Base-by-base conservation (phyloP, 2,329 filamentous ascomycete genomes). In the Furcasterigmium furcatum region DNA sequence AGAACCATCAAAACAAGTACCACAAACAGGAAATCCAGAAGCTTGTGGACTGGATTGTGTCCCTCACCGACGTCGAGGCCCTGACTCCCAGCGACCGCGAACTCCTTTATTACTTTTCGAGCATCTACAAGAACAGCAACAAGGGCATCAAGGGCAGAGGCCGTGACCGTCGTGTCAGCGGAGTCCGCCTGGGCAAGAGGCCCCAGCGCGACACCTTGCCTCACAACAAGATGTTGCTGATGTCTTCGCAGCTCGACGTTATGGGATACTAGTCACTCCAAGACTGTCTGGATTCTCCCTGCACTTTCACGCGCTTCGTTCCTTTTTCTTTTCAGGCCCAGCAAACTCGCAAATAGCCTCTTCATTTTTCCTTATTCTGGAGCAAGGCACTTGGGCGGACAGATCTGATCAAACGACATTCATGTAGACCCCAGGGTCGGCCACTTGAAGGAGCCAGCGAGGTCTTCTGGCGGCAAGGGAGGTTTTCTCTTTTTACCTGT, bases 61-160 rank as follows among this genome's bases (percentile, higher is more conserved):
- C 75, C 30, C 72, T 84, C 46, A 67, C 71, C 29, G 77, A 84
- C 44, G 74, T 73, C n/a, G 79, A 85, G 30, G 70, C 74, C 5
- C 80, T 91, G n/a, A 72, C 78, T 0, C 76, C 84, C 30, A 65
- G 69, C 5, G 89, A 96, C 57, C 84, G 80, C 50, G 85, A 90
- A 48, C 73, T 96, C 42, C 90, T 87, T 73, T 80, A 87, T 55
- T 95, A 96, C 68, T 94, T 97, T 61, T 79, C 84, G 4, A 77
- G 77, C 1, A 75, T 96, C n/a, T 96, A 96, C 77, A 96, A 95
- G 73, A 95, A 97, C 69, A 91, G 87, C 69, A 97, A 97, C 77
- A 96, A 96, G 66, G 94, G 94, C 2, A 96, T 97, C 73, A 97
- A 96, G 68, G 94, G 94, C 10, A 84, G 94, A 38, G 94, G 94